Evolutionary conservation across 441 rosid species (phyloP).

Genomic region (Populus hybrid): DNA sequence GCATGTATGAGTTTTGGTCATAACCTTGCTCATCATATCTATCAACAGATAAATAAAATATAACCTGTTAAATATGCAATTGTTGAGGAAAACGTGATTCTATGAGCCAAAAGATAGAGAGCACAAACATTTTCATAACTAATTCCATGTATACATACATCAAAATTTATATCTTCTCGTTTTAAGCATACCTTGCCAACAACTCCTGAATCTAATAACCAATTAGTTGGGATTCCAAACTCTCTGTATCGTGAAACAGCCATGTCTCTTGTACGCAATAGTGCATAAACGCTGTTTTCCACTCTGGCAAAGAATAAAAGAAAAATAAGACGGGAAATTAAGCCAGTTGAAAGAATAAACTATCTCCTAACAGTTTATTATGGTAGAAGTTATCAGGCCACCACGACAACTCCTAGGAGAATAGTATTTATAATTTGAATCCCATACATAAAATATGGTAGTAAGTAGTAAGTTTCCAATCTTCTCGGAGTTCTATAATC

Average conservation of each 20-base stretch:
- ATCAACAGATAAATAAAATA: neutral
- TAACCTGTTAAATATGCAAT: neutral
- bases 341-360: neutral
- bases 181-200: constrained; percentile 76
- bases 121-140: neutral
- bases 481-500: neutral
- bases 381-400: neutral
- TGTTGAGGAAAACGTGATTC: neutral
- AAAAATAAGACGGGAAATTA: constrained; percentile 5
- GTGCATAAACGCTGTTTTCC: constrained; percentile 87
- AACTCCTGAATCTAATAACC: constrained; percentile 83
- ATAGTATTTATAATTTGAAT: neutral
- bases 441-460: neutral
- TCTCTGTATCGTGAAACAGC: constrained; percentile 81
- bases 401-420: neutral
- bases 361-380: neutral
- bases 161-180: neutral
- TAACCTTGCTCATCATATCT: neutral
- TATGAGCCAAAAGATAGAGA: neutral
- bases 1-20: neutral
- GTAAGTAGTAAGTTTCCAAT: neutral
- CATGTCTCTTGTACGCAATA: constrained; percentile 94
- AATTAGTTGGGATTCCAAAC: constrained; percentile 78
- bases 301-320: constrained; percentile 47
- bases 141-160: neutral